Conservation (phyloP, 2,329 filamentous ascomycete species). For the Fusarium coffeatum region DNA sequence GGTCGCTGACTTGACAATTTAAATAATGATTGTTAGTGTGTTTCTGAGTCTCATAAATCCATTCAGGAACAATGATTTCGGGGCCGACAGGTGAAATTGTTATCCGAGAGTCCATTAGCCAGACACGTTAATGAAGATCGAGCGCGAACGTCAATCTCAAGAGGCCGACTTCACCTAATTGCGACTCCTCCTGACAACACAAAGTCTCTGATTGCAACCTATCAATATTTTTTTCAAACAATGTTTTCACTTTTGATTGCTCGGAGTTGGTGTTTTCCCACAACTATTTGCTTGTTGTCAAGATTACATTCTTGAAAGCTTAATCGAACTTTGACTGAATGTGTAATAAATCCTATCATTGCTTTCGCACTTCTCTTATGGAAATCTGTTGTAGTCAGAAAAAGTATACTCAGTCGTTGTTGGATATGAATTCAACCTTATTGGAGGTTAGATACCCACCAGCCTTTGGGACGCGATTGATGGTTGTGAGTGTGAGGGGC, state of each 20-base stretch:
- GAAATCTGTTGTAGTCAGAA: fast-evolving
- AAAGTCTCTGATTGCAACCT: background rate
- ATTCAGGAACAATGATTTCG: fast-evolving
- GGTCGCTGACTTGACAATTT: background rate
- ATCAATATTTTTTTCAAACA: background rate
- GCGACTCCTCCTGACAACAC: background rate
- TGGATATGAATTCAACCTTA: too few relatives aligned
- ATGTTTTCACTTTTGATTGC: too few relatives aligned
- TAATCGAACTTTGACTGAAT: background rate
- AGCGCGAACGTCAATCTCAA: background rate
- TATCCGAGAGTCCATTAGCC: background rate
- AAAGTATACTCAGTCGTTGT: background rate
- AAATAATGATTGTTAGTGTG: background rate
- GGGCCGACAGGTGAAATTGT: background rate
- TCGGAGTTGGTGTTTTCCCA: background rate
- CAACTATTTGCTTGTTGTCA: too few relatives aligned
- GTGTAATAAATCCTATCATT: fast-evolving
- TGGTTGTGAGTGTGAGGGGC: too few relatives aligned
- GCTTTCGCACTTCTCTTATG: background rate
- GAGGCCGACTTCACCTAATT: background rate
- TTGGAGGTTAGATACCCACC: too few relatives aligned
- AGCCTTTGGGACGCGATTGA: too few relatives aligned
- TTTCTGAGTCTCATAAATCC: background rate
- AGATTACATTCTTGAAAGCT: background rate
- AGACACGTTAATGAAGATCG: background rate